Evolutionary conservation across 768 basidiomycete genomes (phyloP), one percentile per base, ranked within the genome.

Genomic region (Krasilnikovozyma curviuscula): DNA sequence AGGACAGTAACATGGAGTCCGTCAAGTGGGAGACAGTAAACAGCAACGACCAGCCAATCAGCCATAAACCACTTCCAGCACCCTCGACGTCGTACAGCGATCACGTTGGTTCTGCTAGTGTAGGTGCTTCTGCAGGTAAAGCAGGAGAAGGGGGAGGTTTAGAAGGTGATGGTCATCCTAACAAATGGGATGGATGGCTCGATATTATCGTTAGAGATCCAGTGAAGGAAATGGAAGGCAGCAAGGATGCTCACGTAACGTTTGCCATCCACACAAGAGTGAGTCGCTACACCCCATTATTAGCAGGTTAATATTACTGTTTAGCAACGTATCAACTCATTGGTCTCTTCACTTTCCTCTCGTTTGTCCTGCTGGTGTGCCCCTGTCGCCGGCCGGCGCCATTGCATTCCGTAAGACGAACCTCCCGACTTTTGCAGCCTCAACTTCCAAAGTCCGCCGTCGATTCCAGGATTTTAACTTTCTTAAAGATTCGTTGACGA

Each of bases 391-490:
- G n/a, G n/a, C n/a, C n/a, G n/a, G n/a, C n/a, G n/a, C n/a, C n/a
- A n/a, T n/a, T 9, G 21, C n/a, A 3, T 4, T 7, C 7, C 5
- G 7, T 1, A 23, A 97, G 91, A 93, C 89, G 21, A 88, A 88
- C 61, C 70, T 95, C 21, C 74, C 81, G 1, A 81, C 80, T 63
- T 97, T 83, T 71, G 78, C 81, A 2, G 72, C 75, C 5, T 81
- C 83, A 1, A 76, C 77, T 2, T 70, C 81, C 14, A 52, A 52
- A 28, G 61, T 63, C 24, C 76, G 93, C 42, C 73, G 93, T 50
- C 78, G 93, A 28, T 98, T 91, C 67, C 84, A 89, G 59, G 93
- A 98, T 66, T 98, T 98, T 65, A 82, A 83, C 31, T 97, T 97
- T 61, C 69, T 98, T 40, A 71, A 83, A 50, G 78, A 91, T 39